These are phyloP conservation scores for Herpotrichia juniperi DNA, from an alignment of 2,329 filamentous ascomycete species.

Conservation along the genomic window DNA sequence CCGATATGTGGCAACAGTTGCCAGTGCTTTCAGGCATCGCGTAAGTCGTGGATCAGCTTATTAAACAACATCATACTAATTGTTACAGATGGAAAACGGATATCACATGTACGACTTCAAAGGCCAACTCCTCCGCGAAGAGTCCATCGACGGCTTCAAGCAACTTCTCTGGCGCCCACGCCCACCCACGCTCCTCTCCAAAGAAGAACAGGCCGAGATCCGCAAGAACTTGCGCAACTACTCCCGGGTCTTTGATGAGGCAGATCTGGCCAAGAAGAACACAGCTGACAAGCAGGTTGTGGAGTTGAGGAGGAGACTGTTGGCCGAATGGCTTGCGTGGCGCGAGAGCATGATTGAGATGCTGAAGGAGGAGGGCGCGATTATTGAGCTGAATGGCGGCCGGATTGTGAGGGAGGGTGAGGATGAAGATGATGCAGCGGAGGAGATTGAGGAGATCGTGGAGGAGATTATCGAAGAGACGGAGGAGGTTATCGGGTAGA, in stretches of 20 bases:
- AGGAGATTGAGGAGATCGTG: conserved; percentile 75
- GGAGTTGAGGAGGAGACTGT: conserved; percentile 78
- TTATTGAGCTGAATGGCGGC: conserved; percentile 62
- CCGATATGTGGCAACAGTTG: conserved; percentile 90
- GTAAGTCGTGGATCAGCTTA: no score
- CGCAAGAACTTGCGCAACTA: conserved; percentile 99
- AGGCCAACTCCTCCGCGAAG: conserved; percentile 86
- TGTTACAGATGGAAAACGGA: conserved; percentile 90
- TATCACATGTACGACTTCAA: conserved; percentile 98
- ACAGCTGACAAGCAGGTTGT: conserved; percentile 94
- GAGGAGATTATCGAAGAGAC: conserved; percentile 89
- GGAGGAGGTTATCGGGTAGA: conserved; percentile 70
- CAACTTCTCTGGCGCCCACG: conserved; percentile 95
- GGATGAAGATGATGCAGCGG: conserved; percentile 58
- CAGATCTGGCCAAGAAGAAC: conserved; percentile 90
- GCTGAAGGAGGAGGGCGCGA: conserved; percentile 62
- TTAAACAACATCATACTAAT: no score
- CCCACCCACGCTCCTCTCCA: conserved; percentile 85
- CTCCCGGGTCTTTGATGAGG: conserved; percentile 91
- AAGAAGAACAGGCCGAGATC: conserved; percentile 96
- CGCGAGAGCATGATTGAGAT: conserved; percentile 73
- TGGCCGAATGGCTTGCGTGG: conserved; percentile 91
- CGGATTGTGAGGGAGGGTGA: conserved; percentile 56
- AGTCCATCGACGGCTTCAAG: conserved; percentile 96
- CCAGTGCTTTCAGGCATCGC: conserved; percentile 92